These are phyloP conservation scores for Conticribra weissflogii DNA, from an alignment of 108 stramenopile species.

Conservation along the genomic window DNA sequence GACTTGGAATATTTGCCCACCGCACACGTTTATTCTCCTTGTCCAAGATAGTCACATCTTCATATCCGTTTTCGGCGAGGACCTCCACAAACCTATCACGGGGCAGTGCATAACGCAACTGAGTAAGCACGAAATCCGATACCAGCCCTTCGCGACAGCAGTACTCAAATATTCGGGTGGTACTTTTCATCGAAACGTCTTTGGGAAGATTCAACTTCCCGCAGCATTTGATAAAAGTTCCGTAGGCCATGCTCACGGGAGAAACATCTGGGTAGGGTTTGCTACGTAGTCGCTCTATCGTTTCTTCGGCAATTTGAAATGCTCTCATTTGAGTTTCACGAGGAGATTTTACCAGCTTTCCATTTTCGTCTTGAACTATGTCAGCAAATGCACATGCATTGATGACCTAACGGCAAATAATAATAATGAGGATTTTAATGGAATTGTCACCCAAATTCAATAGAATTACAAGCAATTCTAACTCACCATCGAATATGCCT, in stretches of 20 bases:
- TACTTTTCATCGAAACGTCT: constrained; percentile 32
- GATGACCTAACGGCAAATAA: constrained; percentile 40
- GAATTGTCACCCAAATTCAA: constrained; percentile 1
- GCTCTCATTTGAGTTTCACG: constrained; percentile 49
- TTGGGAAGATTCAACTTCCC: constrained; percentile 57
- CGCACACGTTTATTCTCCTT: constrained; percentile 39
- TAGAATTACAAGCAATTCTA: neutral
- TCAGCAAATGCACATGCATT: constrained; percentile 75
- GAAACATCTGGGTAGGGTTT: constrained; percentile 26
- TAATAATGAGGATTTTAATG: neutral
- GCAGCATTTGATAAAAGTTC: constrained; percentile 78
- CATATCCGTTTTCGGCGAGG: constrained; percentile 43
- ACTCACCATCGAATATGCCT: constrained; percentile 60
- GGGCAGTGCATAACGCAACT: constrained; percentile 52
- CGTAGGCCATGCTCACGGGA: constrained; percentile 59
- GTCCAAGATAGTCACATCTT: constrained; percentile 41
- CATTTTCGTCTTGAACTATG: constrained; percentile 32
- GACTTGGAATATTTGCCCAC: constrained; percentile 28
- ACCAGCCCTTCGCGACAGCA: constrained; percentile 65
- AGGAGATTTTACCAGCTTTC: constrained; percentile 30
- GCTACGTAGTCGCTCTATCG: constrained; percentile 50
- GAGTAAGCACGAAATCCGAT: constrained; percentile 71
- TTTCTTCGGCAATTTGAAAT: constrained; percentile 61
- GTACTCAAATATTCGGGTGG: constrained; percentile 47
- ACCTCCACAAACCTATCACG: constrained; percentile 42